Base-by-base conservation (phyloP, 2,329 filamentous ascomycete species). In the Exophiala xenobiotica region DNA sequence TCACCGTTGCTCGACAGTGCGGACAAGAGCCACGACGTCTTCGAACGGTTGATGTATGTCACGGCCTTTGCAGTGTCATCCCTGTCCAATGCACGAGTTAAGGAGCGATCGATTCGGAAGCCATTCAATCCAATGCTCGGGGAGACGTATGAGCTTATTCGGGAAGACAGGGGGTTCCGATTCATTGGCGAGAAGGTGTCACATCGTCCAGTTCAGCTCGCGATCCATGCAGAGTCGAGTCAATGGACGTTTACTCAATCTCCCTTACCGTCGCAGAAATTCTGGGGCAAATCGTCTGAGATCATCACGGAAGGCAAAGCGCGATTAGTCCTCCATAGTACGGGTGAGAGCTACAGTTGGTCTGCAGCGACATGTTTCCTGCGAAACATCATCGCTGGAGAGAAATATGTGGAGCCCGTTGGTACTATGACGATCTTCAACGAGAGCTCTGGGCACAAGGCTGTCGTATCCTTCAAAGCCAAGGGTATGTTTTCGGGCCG, bases 401-500 rank as follows among this genome's bases (percentile, higher is more conserved):
- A 99, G 70, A 99, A 97, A 71, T 99, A 99, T 66, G 84, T 97
- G 9, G 93, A 99, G 71, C 93, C 93, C 0, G 89, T 95, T 1
- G 91, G 91, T 39, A 89, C 82, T 37, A 93, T 97, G 88, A 83
- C 85, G 19, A 81, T 99, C 26, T 74, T 82, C 59, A 92, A 92
- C 67, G 93, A 99, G 64, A 86, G 80, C 4, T 90, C 85, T 0
- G 90, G 91, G 6, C 83, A 87, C 60, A 91, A 89, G 66, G 88
- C 90, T 1, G 78, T 86, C n/a, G 83, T 90, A 40, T 90, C 92
- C 51, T 99, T 99, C 74, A 95, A 93, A 67, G 83, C 86, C 49
- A 95, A 93, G 66, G 92, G 93, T 59, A 96, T 99, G 89, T 99
- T 97, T 72, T 91, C 92, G 24, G 93, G 93, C 11, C 84, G 93